Conservation (phyloP, 139 green algal species). For the Chlorella sp. region DNA sequence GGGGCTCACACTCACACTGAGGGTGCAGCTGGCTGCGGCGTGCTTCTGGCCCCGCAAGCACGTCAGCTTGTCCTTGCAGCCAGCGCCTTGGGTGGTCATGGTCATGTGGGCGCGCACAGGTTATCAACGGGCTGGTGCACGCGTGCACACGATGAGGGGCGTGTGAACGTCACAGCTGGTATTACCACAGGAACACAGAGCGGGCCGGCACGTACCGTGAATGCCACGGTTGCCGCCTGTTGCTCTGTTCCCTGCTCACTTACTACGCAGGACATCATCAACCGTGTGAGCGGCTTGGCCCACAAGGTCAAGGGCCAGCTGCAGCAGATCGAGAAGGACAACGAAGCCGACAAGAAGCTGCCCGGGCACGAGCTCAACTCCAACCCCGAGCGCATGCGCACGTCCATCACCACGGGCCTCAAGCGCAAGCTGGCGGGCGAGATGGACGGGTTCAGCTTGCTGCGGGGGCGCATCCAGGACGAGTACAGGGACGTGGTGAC, state of each 20-base stretch:
- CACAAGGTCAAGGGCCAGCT: constrained; percentile 72
- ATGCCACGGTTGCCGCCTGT: not conserved
- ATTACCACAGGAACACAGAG: not conserved
- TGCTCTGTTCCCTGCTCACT: too few relatives aligned
- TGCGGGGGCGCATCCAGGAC: constrained; percentile 56
- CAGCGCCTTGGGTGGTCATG: too few relatives aligned
- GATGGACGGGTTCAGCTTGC: constrained; percentile 88
- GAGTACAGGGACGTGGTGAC: constrained; percentile 91
- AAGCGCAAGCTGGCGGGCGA: constrained; percentile 93
- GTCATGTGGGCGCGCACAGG: too few relatives aligned
- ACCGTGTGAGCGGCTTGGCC: constrained; percentile 65
- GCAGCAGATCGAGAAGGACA: constrained; percentile 75
- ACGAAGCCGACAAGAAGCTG: constrained; percentile 60
- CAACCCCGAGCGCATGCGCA: constrained; percentile 80
- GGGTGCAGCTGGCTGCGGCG: not conserved
- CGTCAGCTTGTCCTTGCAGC: not conserved
- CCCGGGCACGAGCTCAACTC: constrained; percentile 58
- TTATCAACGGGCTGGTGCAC: too few relatives aligned
- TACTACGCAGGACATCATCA: constrained; percentile 51
- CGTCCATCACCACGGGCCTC: constrained; percentile 84
- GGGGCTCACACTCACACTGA: too few relatives aligned
- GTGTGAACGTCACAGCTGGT: not conserved
- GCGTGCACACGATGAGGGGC: too few relatives aligned
- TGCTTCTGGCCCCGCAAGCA: not conserved
- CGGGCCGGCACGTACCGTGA: not conserved